Evolutionary conservation across 345 rosid species (phyloP).

Genomic region (Arabidopsis thaliana): DNA sequence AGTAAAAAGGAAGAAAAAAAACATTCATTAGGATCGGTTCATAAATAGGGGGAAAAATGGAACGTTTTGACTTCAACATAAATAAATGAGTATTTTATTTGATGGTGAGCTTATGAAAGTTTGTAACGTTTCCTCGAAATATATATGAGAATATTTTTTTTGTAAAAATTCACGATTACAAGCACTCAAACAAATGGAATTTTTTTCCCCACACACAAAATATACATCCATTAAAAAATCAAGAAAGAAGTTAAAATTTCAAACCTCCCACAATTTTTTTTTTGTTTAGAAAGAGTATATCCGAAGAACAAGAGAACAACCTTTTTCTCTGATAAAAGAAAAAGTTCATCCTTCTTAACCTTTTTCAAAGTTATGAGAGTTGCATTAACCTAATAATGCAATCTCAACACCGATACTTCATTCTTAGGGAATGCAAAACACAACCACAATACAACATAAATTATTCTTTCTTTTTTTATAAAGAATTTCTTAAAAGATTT

Average conservation of each 20-base stretch:
- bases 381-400: conserved; percentile 45
- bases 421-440: conserved; percentile 8
- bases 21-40: too few species aligned
- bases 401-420: conserved; percentile 18
- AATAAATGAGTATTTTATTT: too few species aligned
- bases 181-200: background rate
- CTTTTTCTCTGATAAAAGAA: conserved; percentile 3
- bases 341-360: conserved; percentile 2
- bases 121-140: too few species aligned
- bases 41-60: too few species aligned
- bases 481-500: background rate
- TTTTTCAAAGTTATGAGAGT: conserved; percentile 7
- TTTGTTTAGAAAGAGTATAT: too few species aligned
- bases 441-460: background rate
- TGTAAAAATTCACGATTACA: background rate
- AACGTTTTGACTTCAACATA: too few species aligned
- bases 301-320: background rate
- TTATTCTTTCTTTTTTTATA: background rate
- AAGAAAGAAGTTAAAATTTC: background rate
- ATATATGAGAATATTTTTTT: too few species aligned
- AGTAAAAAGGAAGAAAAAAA: too few species aligned
- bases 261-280: background rate
- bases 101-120: too few species aligned
- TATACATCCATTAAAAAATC: background rate
- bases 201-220: conserved; percentile 4